Evolutionary conservation across 768 basidiomycete species (phyloP), one percentile per base, ranked within the genome.

Genomic region (Amyloporia xantha): DNA sequence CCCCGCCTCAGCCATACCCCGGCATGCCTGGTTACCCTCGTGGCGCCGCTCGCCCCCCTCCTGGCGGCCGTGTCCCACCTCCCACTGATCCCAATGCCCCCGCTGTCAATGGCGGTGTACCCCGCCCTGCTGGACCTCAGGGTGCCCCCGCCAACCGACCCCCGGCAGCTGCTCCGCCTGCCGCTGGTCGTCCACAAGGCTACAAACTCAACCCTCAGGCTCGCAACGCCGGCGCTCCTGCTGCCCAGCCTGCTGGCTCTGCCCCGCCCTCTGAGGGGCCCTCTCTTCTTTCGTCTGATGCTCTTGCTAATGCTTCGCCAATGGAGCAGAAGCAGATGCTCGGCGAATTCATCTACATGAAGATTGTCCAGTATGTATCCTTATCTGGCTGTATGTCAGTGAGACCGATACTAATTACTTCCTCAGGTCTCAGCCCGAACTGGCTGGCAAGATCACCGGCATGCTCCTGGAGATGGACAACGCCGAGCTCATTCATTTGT

Each of bases 391-490:
- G 44, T 48, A 5, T 52, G 47, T 41, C 40, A 40, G 57, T 39
- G 25, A 2, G 12, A n/a, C 28, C 42, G n/a, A 27, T 23, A 23
- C 13, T 38, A 25, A 13, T n/a, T 27, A 63, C 46, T 39, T 48
- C 20, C 51, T 41, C 63, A 91, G 85, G 20, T 66, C 83, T 49
- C 85, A 98, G 60, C 91, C 93, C 50, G 94, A 95, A 19, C 74
- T 96, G 63, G 93, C 96, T 56, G 96, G 96, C 53, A 97, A 97
- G 78, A 96, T 97, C 67, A 97, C 94, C 38, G 94, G 92, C 48
- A 97, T 97, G 94, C 75, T 97, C 62, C 81, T 97, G 55, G 94
- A 99, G 81, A 98, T 99, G 95, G 94, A 97, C 68, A 95, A 95
- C 71, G 63, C 76, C 41, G 96, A 98, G 70, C 77, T 99, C 44